phyloP scores from a whole-genome alignment of 306 rosid species.

The Trifolium subterraneum region DNA sequence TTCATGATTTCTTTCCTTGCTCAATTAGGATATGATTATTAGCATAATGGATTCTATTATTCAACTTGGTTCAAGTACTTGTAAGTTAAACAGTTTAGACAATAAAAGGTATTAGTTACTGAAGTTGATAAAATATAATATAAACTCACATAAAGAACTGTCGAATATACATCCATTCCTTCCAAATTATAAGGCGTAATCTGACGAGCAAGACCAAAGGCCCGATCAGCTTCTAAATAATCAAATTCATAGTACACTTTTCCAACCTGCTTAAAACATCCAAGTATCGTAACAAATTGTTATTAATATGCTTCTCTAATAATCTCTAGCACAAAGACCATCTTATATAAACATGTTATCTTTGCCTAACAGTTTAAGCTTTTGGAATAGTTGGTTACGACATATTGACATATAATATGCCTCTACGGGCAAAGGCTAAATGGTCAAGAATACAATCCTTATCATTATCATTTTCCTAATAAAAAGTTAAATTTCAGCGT shows the following conservation, averaged over 20 bases:
- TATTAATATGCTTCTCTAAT: constrained; percentile 28
- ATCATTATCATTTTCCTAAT: not conserved
- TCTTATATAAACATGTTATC: not conserved
- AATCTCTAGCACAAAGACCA: constrained; percentile 4
- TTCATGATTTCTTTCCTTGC: constrained; percentile 19
- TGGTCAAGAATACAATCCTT: not conserved
- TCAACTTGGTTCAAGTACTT: not conserved
- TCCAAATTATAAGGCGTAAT: constrained; percentile 85
- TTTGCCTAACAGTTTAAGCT: not conserved
- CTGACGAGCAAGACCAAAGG: constrained; percentile 83
- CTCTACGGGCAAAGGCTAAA: not conserved
- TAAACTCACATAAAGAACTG: constrained; percentile 94
- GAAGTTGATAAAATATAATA: constrained; percentile 30
- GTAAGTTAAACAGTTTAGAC: constrained; percentile 34
- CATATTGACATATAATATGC: constrained; percentile 1
- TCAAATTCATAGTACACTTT: constrained; percentile 87
- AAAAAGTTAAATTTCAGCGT: not conserved
- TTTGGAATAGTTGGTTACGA: not conserved
- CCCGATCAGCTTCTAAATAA: constrained; percentile 88
- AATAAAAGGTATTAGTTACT: not conserved
- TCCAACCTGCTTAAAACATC: constrained; percentile 76
- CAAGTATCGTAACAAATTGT: constrained; percentile 28
- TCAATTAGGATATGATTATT: constrained; percentile 13
- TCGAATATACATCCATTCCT: constrained; percentile 96
- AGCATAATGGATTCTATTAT: constrained; percentile 3